Base-by-base conservation (phyloP, 129 eudicot genomes). In the Tanacetum coccineum region DNA sequence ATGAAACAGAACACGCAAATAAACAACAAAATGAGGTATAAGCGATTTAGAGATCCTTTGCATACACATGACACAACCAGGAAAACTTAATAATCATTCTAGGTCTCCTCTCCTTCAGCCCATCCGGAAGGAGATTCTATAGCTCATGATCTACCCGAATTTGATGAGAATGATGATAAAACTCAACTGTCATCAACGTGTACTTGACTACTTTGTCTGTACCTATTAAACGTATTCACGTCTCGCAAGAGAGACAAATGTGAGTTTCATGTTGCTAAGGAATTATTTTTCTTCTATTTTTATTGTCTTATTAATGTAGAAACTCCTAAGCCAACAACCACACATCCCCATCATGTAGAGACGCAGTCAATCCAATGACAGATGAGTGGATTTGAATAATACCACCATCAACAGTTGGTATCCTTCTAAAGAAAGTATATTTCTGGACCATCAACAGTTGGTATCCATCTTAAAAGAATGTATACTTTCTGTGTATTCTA, bases 321-420 rank as follows among this genome's bases (percentile, higher is more conserved):
- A 64, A 39, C 9, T 44, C 22, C 51, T 40, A 68, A 62, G 70
- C 62, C 80, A 76, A 76, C 80, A 22, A 68, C 75, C 64, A 10
- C n/a, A 19, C 71, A 64, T 15, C 48, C 56, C 48, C 13, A 22
- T 53, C 47, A 22, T 62, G 55, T 52, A 40, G 17, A 63, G 6
- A 51, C 20, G 39, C 20, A 28, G 67, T 59, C 47, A 70, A 17
- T 70, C 58, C 55, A 63, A 21, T 40, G 58, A 73, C 52, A 75
- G 20, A 59, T 67, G n/a, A 15, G 22, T 59, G 70, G 39, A 75
- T 67, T 59, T 75, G 57, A 59, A 48, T 59, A 67, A 59, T 67
- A 14, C 79, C 74, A 60, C 64, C 55, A 57, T 4, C 28, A 56
- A 20, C 36, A 6, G 10, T 36, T 36, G 42, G 42, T 28, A 51